Evolutionary conservation across 129 eudicot genomes (phyloP), one percentile per base, ranked within the genome.

Genomic region (Ambrosia trifida): DNA sequence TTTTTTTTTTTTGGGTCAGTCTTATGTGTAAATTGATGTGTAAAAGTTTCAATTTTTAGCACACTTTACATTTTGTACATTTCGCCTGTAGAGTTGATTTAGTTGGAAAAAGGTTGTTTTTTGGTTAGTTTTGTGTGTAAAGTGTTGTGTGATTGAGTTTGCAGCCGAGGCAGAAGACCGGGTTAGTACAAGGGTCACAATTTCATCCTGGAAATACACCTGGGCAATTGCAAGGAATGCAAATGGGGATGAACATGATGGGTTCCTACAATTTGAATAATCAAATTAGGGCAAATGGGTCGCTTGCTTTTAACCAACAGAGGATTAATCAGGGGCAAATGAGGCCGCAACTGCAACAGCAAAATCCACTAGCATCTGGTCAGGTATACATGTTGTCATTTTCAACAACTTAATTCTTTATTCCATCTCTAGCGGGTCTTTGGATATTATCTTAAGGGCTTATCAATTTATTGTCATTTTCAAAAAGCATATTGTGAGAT

Each of bases 101-200:
- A 40, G 44, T 40, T 47, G 53, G 12, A 47, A 47, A 47, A 47
- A 3, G 53, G 14, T 47, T 4, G 11, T 47, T 13, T 14, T 47
- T 47, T 13, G 7, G n/a, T 47, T 12, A 5, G 63, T 46, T 3
- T 61, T 61, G n/a, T 61, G 11, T 36, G 3, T 49, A 46, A 68
- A 30, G n/a, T 36, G 33, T 32, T 70, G 76, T 57, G 70, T 68
- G 13, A 66, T 59, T 79, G 49, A 38, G 65, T 62, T 59, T 74
- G 85, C 68, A 94, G 98, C 95, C 97, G 66, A 87, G 97, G 49
- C 96, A 89, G 75, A 94, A 84, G 81, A 74, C 93, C 2, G 89
- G 83, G 20, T 73, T 83, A 66, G 85, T 82, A 66, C 98, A 89
- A 76, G 95, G 90, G 50, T 73, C 96, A 38, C 98, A 93, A 64